Conservation (phyloP, 2,329 filamentous ascomycete species). For the Chlorencoelia australis region DNA sequence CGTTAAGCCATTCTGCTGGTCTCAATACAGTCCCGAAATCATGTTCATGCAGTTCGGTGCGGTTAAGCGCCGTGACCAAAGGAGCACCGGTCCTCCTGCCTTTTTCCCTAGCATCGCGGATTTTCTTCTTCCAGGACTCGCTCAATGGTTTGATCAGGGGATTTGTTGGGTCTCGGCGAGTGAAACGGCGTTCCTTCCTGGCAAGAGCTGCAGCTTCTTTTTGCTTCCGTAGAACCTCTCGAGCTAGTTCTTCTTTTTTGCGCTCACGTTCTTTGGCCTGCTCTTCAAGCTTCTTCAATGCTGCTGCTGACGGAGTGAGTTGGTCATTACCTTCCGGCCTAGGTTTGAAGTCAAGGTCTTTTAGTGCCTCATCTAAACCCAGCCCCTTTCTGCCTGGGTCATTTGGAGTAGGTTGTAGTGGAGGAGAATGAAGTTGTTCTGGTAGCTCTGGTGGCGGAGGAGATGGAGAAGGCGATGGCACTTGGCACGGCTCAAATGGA, state of each 20-base stretch:
- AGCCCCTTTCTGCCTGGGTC: too few relatives aligned
- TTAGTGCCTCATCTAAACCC: background rate
- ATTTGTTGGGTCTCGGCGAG: constrained; percentile 16
- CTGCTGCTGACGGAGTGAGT: constrained; percentile 1
- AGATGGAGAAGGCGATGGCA: too few relatives aligned
- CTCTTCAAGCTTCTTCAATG: constrained; percentile 1
- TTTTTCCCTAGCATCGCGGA: constrained; percentile 26
- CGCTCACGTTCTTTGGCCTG: constrained; percentile 2
- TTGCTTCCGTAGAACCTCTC: constrained; percentile 10
- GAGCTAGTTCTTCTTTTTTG: constrained; percentile 6
- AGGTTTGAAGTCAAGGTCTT: constrained; percentile 1
- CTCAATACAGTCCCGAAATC: constrained; percentile 56
- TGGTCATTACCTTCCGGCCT: background rate
- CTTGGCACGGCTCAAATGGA: too few relatives aligned
- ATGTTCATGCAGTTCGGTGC: constrained; percentile 40
- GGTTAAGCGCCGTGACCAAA: constrained; percentile 39
- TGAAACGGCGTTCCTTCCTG: constrained; percentile 18
- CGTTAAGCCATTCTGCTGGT: constrained; percentile 59
- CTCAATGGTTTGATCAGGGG: constrained; percentile 25
- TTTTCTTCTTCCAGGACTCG: constrained; percentile 30
- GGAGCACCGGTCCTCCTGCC: constrained; percentile 17
- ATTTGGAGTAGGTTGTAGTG: too few relatives aligned
- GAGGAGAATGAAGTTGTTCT: too few relatives aligned
- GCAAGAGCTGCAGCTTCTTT: constrained; percentile 12
- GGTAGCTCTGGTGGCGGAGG: too few relatives aligned